Base-by-base conservation (phyloP, 495 filamentous ascomycete genomes). In the Trichoderma parareesei region DNA sequence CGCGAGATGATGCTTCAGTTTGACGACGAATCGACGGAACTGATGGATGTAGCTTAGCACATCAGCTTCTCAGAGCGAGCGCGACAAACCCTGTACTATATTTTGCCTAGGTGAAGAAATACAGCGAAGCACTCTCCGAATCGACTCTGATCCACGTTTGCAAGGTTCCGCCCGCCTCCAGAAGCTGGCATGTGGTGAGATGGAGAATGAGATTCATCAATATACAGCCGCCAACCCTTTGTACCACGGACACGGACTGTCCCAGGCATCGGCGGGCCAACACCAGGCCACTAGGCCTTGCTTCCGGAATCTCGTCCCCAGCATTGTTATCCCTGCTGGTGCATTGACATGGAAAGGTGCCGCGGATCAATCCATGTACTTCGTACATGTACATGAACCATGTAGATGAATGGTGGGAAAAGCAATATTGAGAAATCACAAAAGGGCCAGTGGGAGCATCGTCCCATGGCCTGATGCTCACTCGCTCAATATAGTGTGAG, bases 1-100 rank as follows among this genome's bases (percentile, higher is more conserved):
- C 69, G 76, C 40, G 65, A 62, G n/a, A 72, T 74, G 65, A 60
- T 64, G 37, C 13, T 75, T 16, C 66, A 66, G 35, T 74, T 71
- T 60, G 72, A 74, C 42, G 72, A 74, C 38, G 66, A 65, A 35
- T 57, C 53, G 53, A 35, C 16, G 53, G 53, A 57, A 27, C 53
- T 57, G 14, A 33, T 57, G 14, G 53, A 5, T 48, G 13, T 14
- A 48, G n/a, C n/a, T 48, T 18, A 48, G 44, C 16, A 48, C 11
- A 14, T 48, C 44, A 48, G 44, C 44, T 48, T 14, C 44, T 14
- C 44, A 14, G n/a, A 48, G 44, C 44, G n/a, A 18, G 42, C 42
- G 8, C 14, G 42, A 27, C 27, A 27, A 9, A 43, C 14, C 42
- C 1, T 2, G 42, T 43, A 43, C 42, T 43, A 14, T 48, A 5